Base-by-base conservation (phyloP, 2,329 filamentous ascomycete genomes). In the Fusarium beomiforme region DNA sequence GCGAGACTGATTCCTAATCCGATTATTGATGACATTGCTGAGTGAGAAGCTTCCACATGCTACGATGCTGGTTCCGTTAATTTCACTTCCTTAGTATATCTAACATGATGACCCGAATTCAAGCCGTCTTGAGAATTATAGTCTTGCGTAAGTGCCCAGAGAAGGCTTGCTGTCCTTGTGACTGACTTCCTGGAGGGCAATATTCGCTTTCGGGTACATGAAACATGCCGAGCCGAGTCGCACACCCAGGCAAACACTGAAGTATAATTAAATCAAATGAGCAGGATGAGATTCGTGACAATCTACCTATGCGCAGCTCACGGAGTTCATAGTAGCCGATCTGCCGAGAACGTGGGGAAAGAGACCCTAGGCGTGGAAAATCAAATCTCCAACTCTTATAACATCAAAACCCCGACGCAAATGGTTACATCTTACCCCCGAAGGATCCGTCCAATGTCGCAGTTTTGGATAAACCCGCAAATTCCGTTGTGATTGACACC, bases 181-280 rank as follows among this genome's bases (percentile, higher is more conserved):
- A 72, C 57, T 54, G n/a, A 50, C 21, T 39, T 47, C 37, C 49
- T 56, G 44, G n/a, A 46, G 64, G 64, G 29, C 64, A 51, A 49
- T 71, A 72, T 72, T 71, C 69, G 69, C 69, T 70, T 70, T 72
- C 70, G 70, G 70, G 63, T 55, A 54, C 34, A 37, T 42, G 9
- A 65, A 68, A 41, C 51, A 59, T 57, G 55, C 70, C 70, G 70
- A 64, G 58, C 66, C 70, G 62, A 59, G 34, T 46, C 34, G 31
- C 58, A 64, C 59, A 21, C 43, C 59, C 51, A 42, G 51, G 29
- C 37, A 50, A n/a, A 17, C 21, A 24, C 31, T 46, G 36, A 42
- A 26, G 17, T 61, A 42, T 58, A 43, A 59, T 49, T 31, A 31
- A 57, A 69, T 69, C 39, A 34, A 24, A 63, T 51, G 54, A 31